Evolutionary conservation across 1,139 yeast genomes (phyloP).

Genomic region (Zygoascus meyerae): DNA sequence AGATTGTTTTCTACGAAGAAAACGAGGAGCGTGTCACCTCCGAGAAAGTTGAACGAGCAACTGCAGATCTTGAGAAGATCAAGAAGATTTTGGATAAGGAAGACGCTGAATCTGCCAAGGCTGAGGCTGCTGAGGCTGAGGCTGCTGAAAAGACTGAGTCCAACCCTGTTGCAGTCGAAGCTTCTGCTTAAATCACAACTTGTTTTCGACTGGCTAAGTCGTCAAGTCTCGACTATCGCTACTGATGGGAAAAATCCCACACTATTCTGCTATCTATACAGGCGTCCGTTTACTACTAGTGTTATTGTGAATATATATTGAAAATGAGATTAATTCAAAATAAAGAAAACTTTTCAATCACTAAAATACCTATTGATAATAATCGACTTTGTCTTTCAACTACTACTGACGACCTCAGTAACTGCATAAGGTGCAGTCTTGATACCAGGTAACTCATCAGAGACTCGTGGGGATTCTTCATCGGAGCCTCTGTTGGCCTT

Average conservation of each 20-base stretch:
- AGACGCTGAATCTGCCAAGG: conserved; percentile 10
- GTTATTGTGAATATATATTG: conserved; percentile 1
- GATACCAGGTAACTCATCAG: no score
- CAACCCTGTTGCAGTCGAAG: neutral
- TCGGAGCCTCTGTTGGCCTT: no score
- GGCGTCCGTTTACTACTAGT: conserved; percentile 5
- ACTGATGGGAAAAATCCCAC: neutral
- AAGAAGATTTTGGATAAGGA: conserved; percentile 19
- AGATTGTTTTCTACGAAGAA: conserved; percentile 61
- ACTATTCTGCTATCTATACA: conserved; percentile 2
- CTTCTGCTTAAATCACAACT: neutral
- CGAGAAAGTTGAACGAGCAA: conserved; percentile 66
- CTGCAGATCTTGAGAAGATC: conserved; percentile 66
- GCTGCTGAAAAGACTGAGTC: conserved; percentile 4
- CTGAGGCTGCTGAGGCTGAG: conserved; percentile 10
- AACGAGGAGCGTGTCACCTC: conserved; percentile 81
- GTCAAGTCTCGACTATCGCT: neutral
- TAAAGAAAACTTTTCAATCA: no score
- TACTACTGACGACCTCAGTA: no score
- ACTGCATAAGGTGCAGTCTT: no score
- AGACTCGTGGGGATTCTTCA: neutral
- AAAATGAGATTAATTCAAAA: no score
- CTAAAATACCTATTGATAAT: no score
- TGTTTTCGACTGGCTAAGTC: neutral
- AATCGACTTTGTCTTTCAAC: no score